Evolutionary conservation across 345 rosid species (phyloP).

Genomic region (Eucalyptus viminalis): DNA sequence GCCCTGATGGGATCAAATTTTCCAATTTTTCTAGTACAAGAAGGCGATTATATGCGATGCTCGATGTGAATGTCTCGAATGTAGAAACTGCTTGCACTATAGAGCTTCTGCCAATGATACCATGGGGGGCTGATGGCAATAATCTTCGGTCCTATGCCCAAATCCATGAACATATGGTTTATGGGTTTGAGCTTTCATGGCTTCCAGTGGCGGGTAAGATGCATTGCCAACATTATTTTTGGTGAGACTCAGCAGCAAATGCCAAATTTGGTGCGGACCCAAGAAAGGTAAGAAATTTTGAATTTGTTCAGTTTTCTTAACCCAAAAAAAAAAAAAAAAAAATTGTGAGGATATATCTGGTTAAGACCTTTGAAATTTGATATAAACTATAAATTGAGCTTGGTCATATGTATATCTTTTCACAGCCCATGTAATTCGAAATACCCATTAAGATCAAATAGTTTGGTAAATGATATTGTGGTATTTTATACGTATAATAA

Average conservation of each 20-base stretch:
- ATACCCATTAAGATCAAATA: neutral
- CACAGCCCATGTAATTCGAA: neutral
- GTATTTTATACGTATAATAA: neutral
- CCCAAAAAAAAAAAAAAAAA: neutral
- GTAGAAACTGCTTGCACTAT: neutral
- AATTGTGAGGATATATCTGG: neutral
- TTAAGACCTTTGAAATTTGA: neutral
- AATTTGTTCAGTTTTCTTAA: neutral
- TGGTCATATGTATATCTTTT: neutral
- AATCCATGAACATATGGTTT: neutral
- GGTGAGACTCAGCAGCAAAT: neutral
- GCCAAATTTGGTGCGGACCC: neutral
- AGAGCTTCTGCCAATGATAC: neutral
- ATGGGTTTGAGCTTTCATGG: neutral
- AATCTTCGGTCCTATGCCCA: neutral
- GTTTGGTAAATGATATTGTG: neutral
- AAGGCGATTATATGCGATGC: neutral
- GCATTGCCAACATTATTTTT: neutral
- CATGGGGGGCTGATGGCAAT: neutral
- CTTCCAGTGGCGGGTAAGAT: neutral
- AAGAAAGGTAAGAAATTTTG: neutral
- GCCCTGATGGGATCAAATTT: neutral
- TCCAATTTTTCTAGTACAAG: neutral
- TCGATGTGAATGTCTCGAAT: neutral
- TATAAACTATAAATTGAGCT: neutral